Evolutionary conservation across 176 grass and related monocot species (phyloP).

Genomic region (Alopecurus myosuroides): DNA sequence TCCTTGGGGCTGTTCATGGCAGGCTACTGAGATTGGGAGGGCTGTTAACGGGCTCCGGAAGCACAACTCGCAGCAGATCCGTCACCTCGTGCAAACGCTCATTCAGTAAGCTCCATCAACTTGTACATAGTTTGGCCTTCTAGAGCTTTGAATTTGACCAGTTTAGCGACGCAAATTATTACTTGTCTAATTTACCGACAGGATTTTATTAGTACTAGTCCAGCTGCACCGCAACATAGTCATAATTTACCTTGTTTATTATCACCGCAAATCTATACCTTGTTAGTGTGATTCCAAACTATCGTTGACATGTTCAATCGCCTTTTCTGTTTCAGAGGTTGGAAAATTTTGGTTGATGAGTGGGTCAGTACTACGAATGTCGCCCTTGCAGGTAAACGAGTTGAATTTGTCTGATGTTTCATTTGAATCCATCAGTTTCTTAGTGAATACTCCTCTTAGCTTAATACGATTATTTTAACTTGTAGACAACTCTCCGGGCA

Average conservation of each 20-base stretch:
- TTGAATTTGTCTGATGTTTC: not conserved
- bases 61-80: constrained; percentile 67
- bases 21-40: constrained; percentile 92
- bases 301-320: constrained; percentile 20
- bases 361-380: constrained; percentile 64
- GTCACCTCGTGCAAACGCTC: constrained; percentile 58
- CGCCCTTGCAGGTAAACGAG: constrained; percentile 51
- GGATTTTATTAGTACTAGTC: not conserved
- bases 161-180: not conserved
- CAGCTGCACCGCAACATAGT: not conserved
- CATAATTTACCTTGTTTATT: not conserved
- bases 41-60: constrained; percentile 69
- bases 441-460: constrained; percentile 11
- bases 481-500: constrained; percentile 43
- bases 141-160: not conserved
- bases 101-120: constrained; percentile 60
- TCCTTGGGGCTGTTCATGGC: not conserved
- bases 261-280: not conserved
- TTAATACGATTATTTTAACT: not conserved
- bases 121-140: not conserved
- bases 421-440: not conserved
- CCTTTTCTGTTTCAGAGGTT: constrained; percentile 50
- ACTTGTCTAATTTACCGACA: not conserved
- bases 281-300: not conserved
- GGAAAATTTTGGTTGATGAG: constrained; percentile 91